These are phyloP conservation scores for Chaetomium sp. DNA, from an alignment of 2,329 filamentous ascomycete genomes.

Conservation along the genomic window DNA sequence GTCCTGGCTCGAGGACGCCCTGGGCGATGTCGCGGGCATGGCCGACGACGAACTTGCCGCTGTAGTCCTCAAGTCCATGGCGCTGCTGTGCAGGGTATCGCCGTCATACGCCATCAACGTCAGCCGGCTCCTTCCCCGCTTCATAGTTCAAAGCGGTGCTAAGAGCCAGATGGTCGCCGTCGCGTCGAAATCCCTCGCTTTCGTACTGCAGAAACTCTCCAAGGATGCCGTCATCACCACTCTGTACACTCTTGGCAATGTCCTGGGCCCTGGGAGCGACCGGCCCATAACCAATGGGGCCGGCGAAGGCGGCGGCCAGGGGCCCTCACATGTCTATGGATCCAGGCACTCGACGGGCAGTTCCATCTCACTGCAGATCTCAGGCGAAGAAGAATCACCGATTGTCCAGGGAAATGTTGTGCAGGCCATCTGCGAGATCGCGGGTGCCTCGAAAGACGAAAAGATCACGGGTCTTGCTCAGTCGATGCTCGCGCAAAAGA, in stretches of 20 bases:
- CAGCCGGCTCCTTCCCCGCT: conserved; percentile 77
- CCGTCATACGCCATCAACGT: conserved; percentile 72
- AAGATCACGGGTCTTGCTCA: conserved; percentile 93
- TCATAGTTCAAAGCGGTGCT: conserved; percentile 82
- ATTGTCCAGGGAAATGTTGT: conserved; percentile 84
- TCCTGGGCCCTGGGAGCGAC: conserved; percentile 74
- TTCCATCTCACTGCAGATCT: conserved; percentile 74
- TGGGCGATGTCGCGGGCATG: conserved; percentile 81
- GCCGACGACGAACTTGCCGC: conserved; percentile 74
- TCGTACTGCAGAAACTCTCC: conserved; percentile 77
- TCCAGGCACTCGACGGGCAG: conserved; percentile 68
- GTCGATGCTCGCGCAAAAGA: conserved; percentile 95
- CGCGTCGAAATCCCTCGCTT: conserved; percentile 83
- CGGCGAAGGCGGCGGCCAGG: conserved; percentile 48
- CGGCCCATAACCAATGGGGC: conserved; percentile 56
- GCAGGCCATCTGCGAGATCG: conserved; percentile 91
- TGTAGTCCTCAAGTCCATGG: conserved; percentile 78
- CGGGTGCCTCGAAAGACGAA: conserved; percentile 76
- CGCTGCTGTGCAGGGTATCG: conserved; percentile 75
- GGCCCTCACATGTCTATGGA: conserved; percentile 50
- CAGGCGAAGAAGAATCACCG: conserved; percentile 76
- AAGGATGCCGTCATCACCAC: conserved; percentile 94
- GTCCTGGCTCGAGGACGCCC: conserved; percentile 80
- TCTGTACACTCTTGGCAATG: conserved; percentile 93
- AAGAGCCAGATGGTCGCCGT: conserved; percentile 69